Conservation (phyloP, 805 yeast species). For the Hanseniaspora lachancei region DNA sequence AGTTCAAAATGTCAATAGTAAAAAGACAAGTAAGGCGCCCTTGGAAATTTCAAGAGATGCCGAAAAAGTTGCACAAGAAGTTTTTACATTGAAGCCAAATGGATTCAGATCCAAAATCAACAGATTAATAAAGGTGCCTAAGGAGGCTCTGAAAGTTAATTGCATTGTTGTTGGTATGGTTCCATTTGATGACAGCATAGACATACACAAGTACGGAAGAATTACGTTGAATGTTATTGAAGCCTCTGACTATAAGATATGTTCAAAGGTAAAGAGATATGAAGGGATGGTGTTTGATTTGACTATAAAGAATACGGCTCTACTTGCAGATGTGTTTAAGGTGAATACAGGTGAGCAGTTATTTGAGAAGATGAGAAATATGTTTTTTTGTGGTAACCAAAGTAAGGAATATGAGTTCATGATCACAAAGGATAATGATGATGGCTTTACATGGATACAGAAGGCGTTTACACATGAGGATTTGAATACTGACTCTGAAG, state of each 20-base stretch:
- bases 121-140: neutral
- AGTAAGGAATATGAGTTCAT: neutral
- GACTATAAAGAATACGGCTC: neutral
- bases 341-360: neutral
- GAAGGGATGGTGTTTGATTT: neutral
- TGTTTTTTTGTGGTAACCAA: neutral
- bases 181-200: neutral
- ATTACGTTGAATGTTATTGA: conserved; percentile 2
- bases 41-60: too few relatives aligned
- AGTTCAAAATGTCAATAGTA: too few relatives aligned
- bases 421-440: neutral
- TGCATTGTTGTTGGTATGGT: conserved; percentile 7
- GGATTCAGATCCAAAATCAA: neutral
- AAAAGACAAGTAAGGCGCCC: too few relatives aligned
- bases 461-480: neutral
- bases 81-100: neutral
- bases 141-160: neutral
- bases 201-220: neutral
- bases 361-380: neutral
- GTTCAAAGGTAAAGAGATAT: neutral
- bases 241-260: neutral
- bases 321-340: neutral
- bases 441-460: neutral
- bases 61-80: neutral
- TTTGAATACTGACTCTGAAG: neutral